Conservation (phyloP, 2,329 filamentous ascomycete species). For the Lachnellula suecica region DNA sequence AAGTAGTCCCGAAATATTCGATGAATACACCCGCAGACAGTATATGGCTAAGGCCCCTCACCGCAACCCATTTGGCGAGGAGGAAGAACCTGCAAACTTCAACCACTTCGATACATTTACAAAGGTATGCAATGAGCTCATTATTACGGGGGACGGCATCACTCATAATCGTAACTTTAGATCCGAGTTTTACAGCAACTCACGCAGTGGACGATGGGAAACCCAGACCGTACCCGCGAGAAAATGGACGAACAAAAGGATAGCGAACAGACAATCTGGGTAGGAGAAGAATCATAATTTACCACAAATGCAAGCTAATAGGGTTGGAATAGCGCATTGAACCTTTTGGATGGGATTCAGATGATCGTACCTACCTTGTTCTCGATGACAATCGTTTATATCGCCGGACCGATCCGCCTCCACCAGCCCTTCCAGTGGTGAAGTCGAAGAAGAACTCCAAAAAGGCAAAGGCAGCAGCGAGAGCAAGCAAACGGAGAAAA, state of each 20-base stretch:
- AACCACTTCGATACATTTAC: slow-evolving; percentile 77
- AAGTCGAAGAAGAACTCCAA: slow-evolving; percentile 67
- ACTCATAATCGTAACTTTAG: slow-evolving; percentile 35
- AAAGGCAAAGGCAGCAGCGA: slow-evolving; percentile 60
- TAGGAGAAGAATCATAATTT: slow-evolving; percentile 42
- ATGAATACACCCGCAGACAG: slow-evolving; percentile 89
- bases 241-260: slow-evolving; percentile 83
- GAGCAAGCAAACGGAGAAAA: slow-evolving; percentile 73
- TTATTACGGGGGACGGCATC: slow-evolving; percentile 46
- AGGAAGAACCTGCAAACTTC: slow-evolving; percentile 72
- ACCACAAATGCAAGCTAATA: slow-evolving; percentile 11
- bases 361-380: slow-evolving; percentile 85
- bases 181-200: slow-evolving; percentile 83
- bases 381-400: slow-evolving; percentile 94
- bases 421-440: slow-evolving; percentile 53
- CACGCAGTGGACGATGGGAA: slow-evolving; percentile 84
- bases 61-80: slow-evolving; percentile 81
- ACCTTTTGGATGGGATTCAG: slow-evolving; percentile 82
- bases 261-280: slow-evolving; percentile 79
- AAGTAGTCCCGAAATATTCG: slow-evolving; percentile 77
- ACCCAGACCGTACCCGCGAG: slow-evolving; percentile 82
- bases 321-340: slow-evolving; percentile 62
- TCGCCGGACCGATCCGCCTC: slow-evolving; percentile 74
- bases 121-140: slow-evolving; percentile 54
- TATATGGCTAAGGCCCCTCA: slow-evolving; percentile 78